Base-by-base conservation (phyloP, 805 yeast genomes). In the Nakazawaea wickerhamii region DNA sequence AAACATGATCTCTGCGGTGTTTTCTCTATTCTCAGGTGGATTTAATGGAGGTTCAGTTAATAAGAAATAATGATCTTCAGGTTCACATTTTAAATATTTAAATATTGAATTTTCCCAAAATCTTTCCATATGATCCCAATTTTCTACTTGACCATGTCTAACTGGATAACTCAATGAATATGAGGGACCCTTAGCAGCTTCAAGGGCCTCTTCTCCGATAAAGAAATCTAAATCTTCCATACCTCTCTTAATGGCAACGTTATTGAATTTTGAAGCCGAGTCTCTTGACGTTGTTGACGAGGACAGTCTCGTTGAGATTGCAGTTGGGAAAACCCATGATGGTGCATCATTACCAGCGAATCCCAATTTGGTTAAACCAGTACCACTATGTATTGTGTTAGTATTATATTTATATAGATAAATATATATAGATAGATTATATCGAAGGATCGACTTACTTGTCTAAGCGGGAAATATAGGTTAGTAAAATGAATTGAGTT, bases 91-190 rank as follows among this genome's bases (percentile, higher is more conserved):
- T 54, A 93, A 75, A 61, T 93, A 93, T 67, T 93, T 91, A 71
- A 93, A 93, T 57, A 93, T 90, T 36, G 96, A 87, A 57, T 86
- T 85, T 59, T 93, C 98, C 99, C 99, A 93, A 64, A 89, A 91
- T 60, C 99, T 76, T 65, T 93, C 99, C 99, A 93, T 93, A 60
- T 93, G 97, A 67, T 93, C 99, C 99, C 99, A 93, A 63, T 93
- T 88, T 64, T 93, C 99, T 49, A 93, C 84, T 70, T 93, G 99
- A 20, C 99, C 99, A 59, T 93, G 99, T 63, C 89, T 84, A 48
- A 93, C 89, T 15, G 99, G 99, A 58, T 93, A 93, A 49, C 80
- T 77, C 46, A 93, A 69, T 22, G 90, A 83, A 64, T 93, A 93
- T 22, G 87, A 71, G 19, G 96, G 88, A 5, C 96, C 95, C 54